Evolutionary conservation across 73 alveolate species (phyloP).

Genomic region (Tetrahymena malaccensis): DNA sequence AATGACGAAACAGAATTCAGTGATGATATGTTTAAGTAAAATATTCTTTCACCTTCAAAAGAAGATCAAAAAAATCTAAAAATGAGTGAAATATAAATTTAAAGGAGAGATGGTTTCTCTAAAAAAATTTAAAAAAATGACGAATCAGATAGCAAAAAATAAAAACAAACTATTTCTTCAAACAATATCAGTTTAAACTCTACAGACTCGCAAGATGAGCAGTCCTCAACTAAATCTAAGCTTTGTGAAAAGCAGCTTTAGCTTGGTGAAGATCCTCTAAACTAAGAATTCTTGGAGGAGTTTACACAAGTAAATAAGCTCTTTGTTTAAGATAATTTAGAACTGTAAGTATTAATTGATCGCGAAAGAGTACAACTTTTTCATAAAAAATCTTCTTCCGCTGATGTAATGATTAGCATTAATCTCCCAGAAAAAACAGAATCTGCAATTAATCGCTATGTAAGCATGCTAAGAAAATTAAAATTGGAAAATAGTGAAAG

Average conservation of each 20-base stretch:
- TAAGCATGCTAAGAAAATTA: not conserved
- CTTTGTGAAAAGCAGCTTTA: not conserved
- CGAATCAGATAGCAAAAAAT: not conserved
- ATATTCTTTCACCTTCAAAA: not conserved
- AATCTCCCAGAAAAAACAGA: not conserved
- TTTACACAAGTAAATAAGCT: not conserved
- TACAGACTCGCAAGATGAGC: not conserved
- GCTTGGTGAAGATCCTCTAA: not conserved
- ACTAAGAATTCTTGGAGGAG: not conserved
- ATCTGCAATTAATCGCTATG: not conserved
- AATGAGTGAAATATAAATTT: not conserved
- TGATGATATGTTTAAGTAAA: not conserved
- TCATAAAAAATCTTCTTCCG: not conserved
- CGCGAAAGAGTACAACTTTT: not conserved
- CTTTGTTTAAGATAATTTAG: not conserved
- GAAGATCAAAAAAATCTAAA: not conserved
- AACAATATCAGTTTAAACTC: not conserved
- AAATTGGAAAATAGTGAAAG: not conserved
- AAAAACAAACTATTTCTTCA: not conserved
- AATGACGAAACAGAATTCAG: not conserved
- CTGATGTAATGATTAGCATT: not conserved
- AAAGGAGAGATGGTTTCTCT: not conserved
- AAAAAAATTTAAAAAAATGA: too few species aligned
- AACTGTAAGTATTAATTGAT: not conserved
- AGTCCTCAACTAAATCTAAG: not conserved